A percentile compares a stretch with the other conserved stretches of the same genome.
These are phyloP conservation scores for Colletotrichum australisinense DNA, from an alignment of 2,329 filamentous ascomycete species.

Conservation along the genomic window DNA sequence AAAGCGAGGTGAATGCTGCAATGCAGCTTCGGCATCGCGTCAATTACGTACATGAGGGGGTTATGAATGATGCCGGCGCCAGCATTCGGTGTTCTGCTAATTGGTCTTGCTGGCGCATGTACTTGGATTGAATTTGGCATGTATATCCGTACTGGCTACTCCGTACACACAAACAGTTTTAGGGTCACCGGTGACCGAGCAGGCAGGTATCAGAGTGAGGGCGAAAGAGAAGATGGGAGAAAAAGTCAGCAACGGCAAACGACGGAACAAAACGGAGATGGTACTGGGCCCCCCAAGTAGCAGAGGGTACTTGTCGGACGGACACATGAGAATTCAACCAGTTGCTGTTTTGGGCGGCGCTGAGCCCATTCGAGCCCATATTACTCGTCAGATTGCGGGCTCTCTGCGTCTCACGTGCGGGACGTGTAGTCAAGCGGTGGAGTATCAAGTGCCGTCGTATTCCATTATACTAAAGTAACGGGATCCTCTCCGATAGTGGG, in stretches of 20 bases:
- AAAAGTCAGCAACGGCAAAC: conserved; percentile 19
- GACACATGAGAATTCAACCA: conserved; percentile 18
- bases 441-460: neutral
- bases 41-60: conserved; percentile 16
- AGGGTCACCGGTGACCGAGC: no score
- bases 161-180: neutral
- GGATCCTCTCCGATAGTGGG: neutral
- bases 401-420: conserved; percentile 13
- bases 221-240: neutral
- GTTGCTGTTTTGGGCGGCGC: conserved; percentile 26
- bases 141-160: neutral
- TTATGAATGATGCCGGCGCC: conserved; percentile 2
- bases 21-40: neutral
- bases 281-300: conserved; percentile 1
- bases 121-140: neutral
- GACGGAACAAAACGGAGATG: conserved; percentile 24
- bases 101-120: neutral
- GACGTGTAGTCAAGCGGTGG: conserved; percentile 15
- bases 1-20: neutral
- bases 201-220: neutral
- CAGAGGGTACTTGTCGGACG: conserved; percentile 7
- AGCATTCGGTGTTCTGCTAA: neutral
- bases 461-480: no score
- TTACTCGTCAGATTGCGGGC: conserved; percentile 34
- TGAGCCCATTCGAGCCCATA: conserved; percentile 22